Evolutionary conservation across 139 green algal species (phyloP).

Genomic region (Ettlia oleoabundans): DNA sequence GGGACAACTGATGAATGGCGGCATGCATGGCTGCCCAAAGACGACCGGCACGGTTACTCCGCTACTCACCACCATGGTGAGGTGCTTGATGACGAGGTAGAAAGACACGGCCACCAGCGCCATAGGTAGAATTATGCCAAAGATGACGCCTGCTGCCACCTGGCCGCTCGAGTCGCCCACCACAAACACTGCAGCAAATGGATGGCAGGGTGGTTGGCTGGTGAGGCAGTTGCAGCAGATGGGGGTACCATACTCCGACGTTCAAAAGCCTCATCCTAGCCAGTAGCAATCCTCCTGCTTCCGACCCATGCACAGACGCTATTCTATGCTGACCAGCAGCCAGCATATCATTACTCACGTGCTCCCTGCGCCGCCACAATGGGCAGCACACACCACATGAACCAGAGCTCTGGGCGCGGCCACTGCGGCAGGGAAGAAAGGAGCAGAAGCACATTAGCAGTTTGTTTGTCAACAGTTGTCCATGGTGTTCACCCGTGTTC

Average conservation of each 20-base stretch:
- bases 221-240: background rate
- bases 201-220: background rate
- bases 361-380: conserved; percentile 12
- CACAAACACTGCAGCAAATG: background rate
- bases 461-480: too few relatives aligned
- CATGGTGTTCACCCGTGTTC: too few relatives aligned
- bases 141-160: background rate
- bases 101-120: conserved; percentile 3
- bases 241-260: background rate
- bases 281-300: too few relatives aligned
- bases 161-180: background rate
- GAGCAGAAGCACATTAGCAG: background rate
- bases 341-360: background rate
- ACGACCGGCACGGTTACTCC: too few relatives aligned
- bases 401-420: conserved; percentile 22
- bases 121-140: conserved; percentile 13
- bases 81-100: conserved; percentile 14
- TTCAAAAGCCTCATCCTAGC: too few relatives aligned
- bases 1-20: too few relatives aligned
- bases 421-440: background rate
- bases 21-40: too few relatives aligned
- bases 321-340: background rate
- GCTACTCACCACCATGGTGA: conserved; percentile 23
- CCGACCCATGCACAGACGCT: background rate
- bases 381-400: conserved; percentile 26